Percentiles rank a stretch among this genome's conserved stretches.
phyloP scores from a whole-genome alignment of 257 asterid species.

The Solanum tarapatanum region DNA sequence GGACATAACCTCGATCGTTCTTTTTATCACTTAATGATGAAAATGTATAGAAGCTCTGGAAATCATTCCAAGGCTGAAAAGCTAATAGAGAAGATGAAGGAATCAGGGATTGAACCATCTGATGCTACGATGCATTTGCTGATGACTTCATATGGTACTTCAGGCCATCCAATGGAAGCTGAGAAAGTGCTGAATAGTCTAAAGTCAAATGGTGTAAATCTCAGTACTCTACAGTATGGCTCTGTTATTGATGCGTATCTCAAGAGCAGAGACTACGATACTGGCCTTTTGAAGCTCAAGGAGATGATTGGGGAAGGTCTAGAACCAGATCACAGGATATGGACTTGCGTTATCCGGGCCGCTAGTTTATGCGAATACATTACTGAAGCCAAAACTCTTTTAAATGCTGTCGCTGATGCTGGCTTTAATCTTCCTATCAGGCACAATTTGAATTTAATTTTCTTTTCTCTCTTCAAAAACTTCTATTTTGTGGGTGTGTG shows the following conservation, averaged over 20 bases:
- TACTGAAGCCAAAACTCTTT: conserved; percentile 46
- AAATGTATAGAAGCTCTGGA: conserved; percentile 70
- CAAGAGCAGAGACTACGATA: conserved; percentile 56
- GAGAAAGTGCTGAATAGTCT: conserved; percentile 70
- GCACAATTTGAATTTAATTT: conserved; percentile 17
- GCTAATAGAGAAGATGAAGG: conserved; percentile 65
- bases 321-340: conserved; percentile 74
- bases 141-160: conserved; percentile 88
- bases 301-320: conserved; percentile 69
- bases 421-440: conserved; percentile 81
- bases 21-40: conserved; percentile 94
- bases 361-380: conserved; percentile 57
- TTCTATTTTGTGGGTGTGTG: background rate
- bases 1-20: conserved; percentile 63
- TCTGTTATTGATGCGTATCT: conserved; percentile 89
- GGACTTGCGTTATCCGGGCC: conserved; percentile 84
- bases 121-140: conserved; percentile 90
- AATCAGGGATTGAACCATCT: conserved; percentile 77
- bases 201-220: conserved; percentile 39
- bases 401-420: conserved; percentile 59
- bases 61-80: conserved; percentile 69
- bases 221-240: conserved; percentile 66
- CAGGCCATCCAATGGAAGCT: conserved; percentile 90
- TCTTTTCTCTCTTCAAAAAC: background rate
- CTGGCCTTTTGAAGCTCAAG: conserved; percentile 58